These are phyloP conservation scores for Metschnikowia lunata DNA, from an alignment of 805 yeast genomes.

Conservation along the genomic window DNA sequence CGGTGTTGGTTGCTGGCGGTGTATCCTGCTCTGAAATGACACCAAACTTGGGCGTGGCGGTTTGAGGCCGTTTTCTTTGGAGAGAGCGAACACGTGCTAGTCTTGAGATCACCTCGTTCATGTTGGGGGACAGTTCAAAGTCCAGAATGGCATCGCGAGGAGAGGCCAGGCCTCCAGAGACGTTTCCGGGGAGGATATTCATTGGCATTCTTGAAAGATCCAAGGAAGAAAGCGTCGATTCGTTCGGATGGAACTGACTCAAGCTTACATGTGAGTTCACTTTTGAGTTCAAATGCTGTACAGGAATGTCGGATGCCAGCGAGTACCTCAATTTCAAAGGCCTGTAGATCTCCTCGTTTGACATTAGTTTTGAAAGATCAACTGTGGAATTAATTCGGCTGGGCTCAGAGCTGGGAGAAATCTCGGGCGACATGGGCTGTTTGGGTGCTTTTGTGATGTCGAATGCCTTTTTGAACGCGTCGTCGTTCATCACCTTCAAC, in stretches of 20 bases:
- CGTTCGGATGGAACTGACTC: constrained; percentile 18
- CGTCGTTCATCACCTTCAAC: constrained; percentile 35
- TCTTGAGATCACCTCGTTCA: constrained; percentile 16
- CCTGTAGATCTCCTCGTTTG: constrained; percentile 32
- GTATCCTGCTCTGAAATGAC: constrained; percentile 14
- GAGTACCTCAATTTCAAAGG: constrained; percentile 40
- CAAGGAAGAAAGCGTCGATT: constrained; percentile 21
- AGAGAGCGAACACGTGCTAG: constrained; percentile 17
- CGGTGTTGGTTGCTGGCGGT: constrained; percentile 15
- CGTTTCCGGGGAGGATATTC: constrained; percentile 3
- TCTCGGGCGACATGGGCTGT: constrained; percentile 38
- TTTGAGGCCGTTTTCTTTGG: constrained; percentile 16
- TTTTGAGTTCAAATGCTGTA: constrained; percentile 34
- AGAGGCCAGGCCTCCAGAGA: constrained; percentile 13
- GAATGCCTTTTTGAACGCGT: constrained; percentile 31
- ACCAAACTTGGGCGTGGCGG: constrained; percentile 17
- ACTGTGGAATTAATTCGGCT: constrained; percentile 39
- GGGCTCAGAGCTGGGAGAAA: constrained; percentile 40
- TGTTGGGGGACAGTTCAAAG: constrained; percentile 11
- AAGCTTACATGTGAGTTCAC: constrained; percentile 39
- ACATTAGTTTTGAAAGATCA: constrained; percentile 32
- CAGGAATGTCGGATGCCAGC: constrained; percentile 35
- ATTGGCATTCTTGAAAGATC: constrained; percentile 16
- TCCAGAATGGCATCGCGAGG: constrained; percentile 13
- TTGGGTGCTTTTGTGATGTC: constrained; percentile 29